Evolutionary conservation across 2,329 filamentous ascomycete species (phyloP).

Genomic region (Aspergillus hortae): DNA sequence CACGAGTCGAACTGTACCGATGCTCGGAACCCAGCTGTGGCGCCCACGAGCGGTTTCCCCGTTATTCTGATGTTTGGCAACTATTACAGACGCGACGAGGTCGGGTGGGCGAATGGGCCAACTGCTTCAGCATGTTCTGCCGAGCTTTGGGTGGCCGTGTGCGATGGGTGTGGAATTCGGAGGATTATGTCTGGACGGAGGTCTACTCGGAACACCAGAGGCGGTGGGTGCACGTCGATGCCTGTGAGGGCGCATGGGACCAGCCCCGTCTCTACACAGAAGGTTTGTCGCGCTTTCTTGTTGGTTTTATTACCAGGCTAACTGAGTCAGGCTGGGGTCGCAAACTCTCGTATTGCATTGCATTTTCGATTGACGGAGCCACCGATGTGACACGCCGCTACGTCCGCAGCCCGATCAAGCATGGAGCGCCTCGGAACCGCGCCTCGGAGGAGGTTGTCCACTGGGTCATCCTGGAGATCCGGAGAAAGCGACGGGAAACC

Average conservation of each 20-base stretch:
- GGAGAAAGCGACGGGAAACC: conserved; percentile 75
- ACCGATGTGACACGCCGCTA: conserved; percentile 66
- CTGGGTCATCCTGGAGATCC: conserved; percentile 90
- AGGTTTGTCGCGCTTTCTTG: conserved; percentile 38
- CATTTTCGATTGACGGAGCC: conserved; percentile 85
- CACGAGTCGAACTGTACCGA: conserved; percentile 82
- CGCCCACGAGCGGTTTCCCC: conserved; percentile 81
- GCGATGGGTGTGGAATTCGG: conserved; percentile 96
- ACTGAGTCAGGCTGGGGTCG: conserved; percentile 74
- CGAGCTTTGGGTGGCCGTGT: conserved; percentile 86
- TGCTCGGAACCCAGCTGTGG: conserved; percentile 75
- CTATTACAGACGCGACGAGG: conserved; percentile 81
- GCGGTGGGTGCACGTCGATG: conserved; percentile 95
- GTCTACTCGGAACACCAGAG: conserved; percentile 92
- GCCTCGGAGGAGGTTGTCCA: conserved; percentile 87
- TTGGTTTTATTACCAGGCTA: background rate
- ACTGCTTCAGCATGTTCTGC: conserved; percentile 98
- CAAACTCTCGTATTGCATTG: conserved; percentile 95
- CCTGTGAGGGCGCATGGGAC: conserved; percentile 93
- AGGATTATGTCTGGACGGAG: conserved; percentile 97
- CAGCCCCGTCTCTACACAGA: conserved; percentile 88
- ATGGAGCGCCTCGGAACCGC: conserved; percentile 70
- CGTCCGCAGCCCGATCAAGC: conserved; percentile 49
- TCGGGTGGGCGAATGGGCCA: conserved; percentile 92
- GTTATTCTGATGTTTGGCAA: conserved; percentile 93